Percentiles rank a stretch among this genome's conserved stretches.
phyloP scores from a whole-genome alignment of 2,329 filamentous ascomycete genomes.

The Boeremia exigua region DNA sequence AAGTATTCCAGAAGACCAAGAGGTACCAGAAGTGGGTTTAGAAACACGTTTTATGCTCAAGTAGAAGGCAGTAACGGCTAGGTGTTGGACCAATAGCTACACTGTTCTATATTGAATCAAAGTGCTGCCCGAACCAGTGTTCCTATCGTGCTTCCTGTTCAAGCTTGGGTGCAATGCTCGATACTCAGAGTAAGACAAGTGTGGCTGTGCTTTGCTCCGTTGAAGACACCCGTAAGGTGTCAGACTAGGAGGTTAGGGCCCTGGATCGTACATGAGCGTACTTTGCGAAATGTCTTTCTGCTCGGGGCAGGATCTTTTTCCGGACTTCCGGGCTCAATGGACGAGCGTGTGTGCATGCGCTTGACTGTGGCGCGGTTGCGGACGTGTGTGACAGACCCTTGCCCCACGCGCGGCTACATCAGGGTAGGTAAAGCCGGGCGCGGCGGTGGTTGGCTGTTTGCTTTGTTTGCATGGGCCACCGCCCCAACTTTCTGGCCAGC shows the following conservation, averaged over 20 bases:
- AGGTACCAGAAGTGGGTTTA: constrained; percentile 32
- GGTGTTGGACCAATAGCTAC: neutral
- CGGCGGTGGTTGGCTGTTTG: constrained; percentile 20
- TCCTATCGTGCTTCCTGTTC: no score
- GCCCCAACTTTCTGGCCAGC: constrained; percentile 33
- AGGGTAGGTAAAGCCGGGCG: neutral
- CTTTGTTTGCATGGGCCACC: constrained; percentile 30
- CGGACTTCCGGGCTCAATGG: no score
- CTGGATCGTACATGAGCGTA: no score
- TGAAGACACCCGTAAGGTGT: no score
- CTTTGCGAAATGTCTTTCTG: no score
- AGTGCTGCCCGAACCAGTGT: no score
- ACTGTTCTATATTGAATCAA: no score
- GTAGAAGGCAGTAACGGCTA: neutral
- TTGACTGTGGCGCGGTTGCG: neutral
- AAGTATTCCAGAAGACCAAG: constrained; percentile 28
- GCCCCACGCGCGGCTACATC: neutral
- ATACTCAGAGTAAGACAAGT: no score
- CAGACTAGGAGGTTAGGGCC: no score
- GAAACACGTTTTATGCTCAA: neutral
- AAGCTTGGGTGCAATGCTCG: no score
- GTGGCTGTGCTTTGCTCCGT: no score
- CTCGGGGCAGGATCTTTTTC: no score
- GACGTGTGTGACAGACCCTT: neutral
- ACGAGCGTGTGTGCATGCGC: neutral